phyloP scores from a whole-genome alignment of 768 basidiomycete species.

The Lactarius hengduanensis region DNA sequence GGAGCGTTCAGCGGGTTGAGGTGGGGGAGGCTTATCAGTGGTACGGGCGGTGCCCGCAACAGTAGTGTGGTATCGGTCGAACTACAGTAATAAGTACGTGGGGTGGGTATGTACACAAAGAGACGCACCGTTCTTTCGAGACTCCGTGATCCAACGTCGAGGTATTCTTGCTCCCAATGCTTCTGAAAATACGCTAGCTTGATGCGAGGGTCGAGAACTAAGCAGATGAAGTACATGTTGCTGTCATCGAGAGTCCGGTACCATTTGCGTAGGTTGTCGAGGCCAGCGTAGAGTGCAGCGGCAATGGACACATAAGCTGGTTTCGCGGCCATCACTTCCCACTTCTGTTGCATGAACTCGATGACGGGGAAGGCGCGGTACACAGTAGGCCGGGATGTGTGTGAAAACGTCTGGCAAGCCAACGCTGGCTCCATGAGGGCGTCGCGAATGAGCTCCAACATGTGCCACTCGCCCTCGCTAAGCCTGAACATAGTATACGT shows the following conservation, averaged over 20 bases:
- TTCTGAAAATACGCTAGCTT: neutral
- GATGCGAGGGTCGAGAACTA: neutral
- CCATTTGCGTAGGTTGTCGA: neutral
- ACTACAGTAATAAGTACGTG: too few relatives aligned
- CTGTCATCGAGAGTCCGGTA: neutral
- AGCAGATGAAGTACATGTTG: conserved; percentile 4
- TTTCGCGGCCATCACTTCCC: neutral
- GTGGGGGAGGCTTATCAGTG: too few relatives aligned
- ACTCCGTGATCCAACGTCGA: neutral
- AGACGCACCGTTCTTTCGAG: neutral
- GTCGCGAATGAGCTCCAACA: too few relatives aligned
- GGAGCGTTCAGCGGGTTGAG: neutral
- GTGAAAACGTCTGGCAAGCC: too few relatives aligned
- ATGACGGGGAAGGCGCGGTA: neutral
- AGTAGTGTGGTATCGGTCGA: too few relatives aligned
- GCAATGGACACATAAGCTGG: neutral
- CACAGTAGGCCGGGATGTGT: neutral
- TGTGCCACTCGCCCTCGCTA: too few relatives aligned
- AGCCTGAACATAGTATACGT: neutral
- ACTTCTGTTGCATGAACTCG: neutral
- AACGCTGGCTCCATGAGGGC: too few relatives aligned
- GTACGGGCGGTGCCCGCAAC: too few relatives aligned
- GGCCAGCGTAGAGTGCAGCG: neutral
- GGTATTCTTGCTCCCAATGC: neutral
- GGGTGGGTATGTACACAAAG: neutral